Evolutionary conservation across 1,284 basidiomycete species (phyloP).

Genomic region (Hymenochaete sp.): DNA sequence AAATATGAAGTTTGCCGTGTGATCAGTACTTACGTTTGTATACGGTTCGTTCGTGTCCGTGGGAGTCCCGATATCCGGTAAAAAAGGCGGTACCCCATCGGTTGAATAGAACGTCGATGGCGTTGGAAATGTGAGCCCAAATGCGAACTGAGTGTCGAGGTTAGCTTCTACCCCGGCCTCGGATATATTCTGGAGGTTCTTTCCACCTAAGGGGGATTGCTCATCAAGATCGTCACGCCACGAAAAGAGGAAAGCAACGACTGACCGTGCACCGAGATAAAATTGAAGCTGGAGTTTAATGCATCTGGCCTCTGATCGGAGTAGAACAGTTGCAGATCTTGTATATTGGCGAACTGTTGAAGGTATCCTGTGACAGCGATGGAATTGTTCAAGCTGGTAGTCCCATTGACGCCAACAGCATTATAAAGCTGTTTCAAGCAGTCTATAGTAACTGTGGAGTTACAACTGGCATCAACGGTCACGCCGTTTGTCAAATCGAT

Average conservation of each 20-base stretch:
- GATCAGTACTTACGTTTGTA: constrained; percentile 29
- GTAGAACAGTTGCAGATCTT: constrained; percentile 47
- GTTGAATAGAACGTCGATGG: constrained; percentile 49
- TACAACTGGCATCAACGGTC: constrained; percentile 44
- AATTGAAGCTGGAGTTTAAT: constrained; percentile 34
- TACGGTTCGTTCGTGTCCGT: constrained; percentile 61
- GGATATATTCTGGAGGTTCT: constrained; percentile 49
- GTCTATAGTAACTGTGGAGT: constrained; percentile 23
- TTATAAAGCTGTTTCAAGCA: constrained; percentile 48
- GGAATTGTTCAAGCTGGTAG: constrained; percentile 33
- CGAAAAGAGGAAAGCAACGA: too few relatives aligned
- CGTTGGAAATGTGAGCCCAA: constrained; percentile 47
- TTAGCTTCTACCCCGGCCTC: constrained; percentile 61
- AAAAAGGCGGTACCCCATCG: constrained; percentile 50
- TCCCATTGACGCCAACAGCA: constrained; percentile 34
- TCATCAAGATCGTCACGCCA: too few relatives aligned
- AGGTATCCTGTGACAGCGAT: constrained; percentile 51
- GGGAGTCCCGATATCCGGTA: constrained; percentile 34
- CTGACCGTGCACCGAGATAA: constrained; percentile 41
- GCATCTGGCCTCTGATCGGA: constrained; percentile 39
- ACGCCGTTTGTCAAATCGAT: constrained; percentile 30
- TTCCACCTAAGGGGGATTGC: too few relatives aligned
- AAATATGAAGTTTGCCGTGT: constrained; percentile 7
- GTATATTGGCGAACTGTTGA: constrained; percentile 45
- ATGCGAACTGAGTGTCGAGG: constrained; percentile 61